A percentile compares a stretch with the other conserved stretches of the same genome.
Conservation (phyloP, 176 grass and related monocot species). For the Rhipidocladum racemiflorum region DNA sequence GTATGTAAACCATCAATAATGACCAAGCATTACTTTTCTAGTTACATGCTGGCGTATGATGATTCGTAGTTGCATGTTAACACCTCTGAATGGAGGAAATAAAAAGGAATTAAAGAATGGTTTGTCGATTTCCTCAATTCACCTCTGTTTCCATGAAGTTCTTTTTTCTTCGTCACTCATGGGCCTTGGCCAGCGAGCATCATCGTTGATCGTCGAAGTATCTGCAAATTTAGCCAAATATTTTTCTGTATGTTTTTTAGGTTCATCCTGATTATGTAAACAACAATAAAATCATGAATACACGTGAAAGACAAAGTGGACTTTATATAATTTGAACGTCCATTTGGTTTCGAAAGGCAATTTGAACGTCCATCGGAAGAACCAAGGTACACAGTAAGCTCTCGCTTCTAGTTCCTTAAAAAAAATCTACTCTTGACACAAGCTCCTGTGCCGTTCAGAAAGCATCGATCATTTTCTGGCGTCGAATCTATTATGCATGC, state of each 20-base stretch:
- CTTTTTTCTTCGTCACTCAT: not conserved
- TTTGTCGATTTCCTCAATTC: not conserved
- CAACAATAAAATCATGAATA: not conserved
- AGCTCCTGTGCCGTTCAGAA: too few relatives aligned
- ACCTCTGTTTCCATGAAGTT: not conserved
- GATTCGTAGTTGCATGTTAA: too few relatives aligned
- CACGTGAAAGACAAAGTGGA: not conserved
- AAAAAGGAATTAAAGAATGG: not conserved
- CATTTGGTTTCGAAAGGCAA: too few relatives aligned
- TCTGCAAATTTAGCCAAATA: not conserved
- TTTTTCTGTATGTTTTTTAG: not conserved
- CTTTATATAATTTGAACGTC: not conserved
- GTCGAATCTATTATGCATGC: not conserved
- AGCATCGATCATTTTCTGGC: too few relatives aligned
- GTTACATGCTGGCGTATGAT: too few relatives aligned
- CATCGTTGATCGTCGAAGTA: not conserved
- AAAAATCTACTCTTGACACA: too few relatives aligned
- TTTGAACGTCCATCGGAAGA: not conserved
- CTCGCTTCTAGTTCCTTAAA: not conserved
- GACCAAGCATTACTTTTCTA: too few relatives aligned
- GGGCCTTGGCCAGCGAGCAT: not conserved
- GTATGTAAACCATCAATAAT: too few relatives aligned
- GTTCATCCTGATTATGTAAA: not conserved
- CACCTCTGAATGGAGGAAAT: too few relatives aligned
- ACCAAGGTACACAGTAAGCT: not conserved